Conservation (phyloP, 2,329 filamentous ascomycete genomes). For the Geosmithia putterillii region DNA sequence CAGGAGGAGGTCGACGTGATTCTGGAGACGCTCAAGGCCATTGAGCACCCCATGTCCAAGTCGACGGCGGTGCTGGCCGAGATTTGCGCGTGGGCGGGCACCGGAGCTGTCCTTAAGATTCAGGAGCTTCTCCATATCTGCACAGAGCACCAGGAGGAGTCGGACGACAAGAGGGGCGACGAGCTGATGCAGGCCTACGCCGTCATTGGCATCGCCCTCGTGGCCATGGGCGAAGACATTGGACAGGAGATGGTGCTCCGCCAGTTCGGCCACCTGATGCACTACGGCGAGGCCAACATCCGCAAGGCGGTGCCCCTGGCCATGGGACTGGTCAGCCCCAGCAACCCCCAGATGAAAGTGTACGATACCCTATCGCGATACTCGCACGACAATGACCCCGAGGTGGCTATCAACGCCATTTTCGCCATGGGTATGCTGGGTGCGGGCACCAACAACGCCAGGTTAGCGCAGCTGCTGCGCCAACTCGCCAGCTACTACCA, state of each 20-base stretch:
- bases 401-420: conserved; percentile 96
- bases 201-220: conserved; percentile 83
- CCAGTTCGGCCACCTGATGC: conserved; percentile 97
- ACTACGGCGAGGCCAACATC: conserved; percentile 96
- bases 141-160: conserved; percentile 92
- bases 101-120: conserved; percentile 90
- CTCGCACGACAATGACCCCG: conserved; percentile 96
- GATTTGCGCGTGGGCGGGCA: conserved; percentile 96
- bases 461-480: conserved; percentile 83
- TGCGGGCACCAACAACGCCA: conserved; percentile 95
- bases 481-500: conserved; percentile 98
- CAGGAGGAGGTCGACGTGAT: conserved; percentile 99
- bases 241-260: conserved; percentile 98
- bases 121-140: conserved; percentile 96
- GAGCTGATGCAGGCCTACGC: conserved; percentile 94
- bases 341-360: conserved; percentile 99
- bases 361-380: conserved; percentile 97
- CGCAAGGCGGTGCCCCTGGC: conserved; percentile 90
- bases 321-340: conserved; percentile 92
- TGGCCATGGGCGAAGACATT: conserved; percentile 96
- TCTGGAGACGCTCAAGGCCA: conserved; percentile 88
- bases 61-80: conserved; percentile 90
- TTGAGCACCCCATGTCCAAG: conserved; percentile 93
- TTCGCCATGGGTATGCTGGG: conserved; percentile 97
- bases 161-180: conserved; percentile 88